A percentile compares a stretch with the other conserved stretches of the same genome.
Conservation (phyloP, 2,329 filamentous ascomycete genomes). For the Microsporum canis region DNA sequence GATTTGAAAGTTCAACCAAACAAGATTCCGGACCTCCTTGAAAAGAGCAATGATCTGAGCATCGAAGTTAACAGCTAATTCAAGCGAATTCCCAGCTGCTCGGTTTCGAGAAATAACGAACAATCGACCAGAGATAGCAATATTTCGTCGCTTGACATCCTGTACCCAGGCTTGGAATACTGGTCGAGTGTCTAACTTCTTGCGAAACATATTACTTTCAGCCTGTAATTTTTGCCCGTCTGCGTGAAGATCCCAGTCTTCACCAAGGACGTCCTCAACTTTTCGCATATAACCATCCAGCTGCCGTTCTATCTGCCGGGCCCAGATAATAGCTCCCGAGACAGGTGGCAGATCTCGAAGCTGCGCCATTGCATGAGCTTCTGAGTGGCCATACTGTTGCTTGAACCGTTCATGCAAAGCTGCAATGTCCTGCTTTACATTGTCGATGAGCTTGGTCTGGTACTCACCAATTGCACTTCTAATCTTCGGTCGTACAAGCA, state of each 20-base stretch:
- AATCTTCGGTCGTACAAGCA: slow-evolving; percentile 98
- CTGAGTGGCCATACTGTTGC: slow-evolving; percentile 95
- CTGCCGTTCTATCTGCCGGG: slow-evolving; percentile 90
- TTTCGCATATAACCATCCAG: slow-evolving; percentile 96
- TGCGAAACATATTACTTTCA: slow-evolving; percentile 86
- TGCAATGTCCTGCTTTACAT: slow-evolving; percentile 92
- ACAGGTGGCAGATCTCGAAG: slow-evolving; percentile 90
- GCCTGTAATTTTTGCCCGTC: slow-evolving; percentile 89
- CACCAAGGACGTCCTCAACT: slow-evolving; percentile 93
- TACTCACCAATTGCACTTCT: slow-evolving; percentile 95
- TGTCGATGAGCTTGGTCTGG: slow-evolving; percentile 94
- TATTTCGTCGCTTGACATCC: slow-evolving; percentile 76
- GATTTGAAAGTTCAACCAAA: slow-evolving; percentile 89
- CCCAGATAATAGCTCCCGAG: slow-evolving; percentile 95
- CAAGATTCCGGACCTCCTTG: slow-evolving; percentile 93
- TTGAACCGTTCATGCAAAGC: slow-evolving; percentile 94
- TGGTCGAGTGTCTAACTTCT: slow-evolving; percentile 85
- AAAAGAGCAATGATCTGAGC: slow-evolving; percentile 94
- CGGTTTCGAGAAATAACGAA: slow-evolving; percentile 83
- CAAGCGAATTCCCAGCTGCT: slow-evolving; percentile 77
- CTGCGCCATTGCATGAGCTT: slow-evolving; percentile 96
- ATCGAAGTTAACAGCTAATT: slow-evolving; percentile 92
- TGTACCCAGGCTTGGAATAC: slow-evolving; percentile 94
- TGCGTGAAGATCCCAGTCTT: slow-evolving; percentile 86
- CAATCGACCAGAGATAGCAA: slow-evolving; percentile 81